Percentiles rank a stretch among this genome's conserved stretches.
Evolutionary conservation across 2,329 filamentous ascomycete species (phyloP).

Genomic region (Curvularia sp.): DNA sequence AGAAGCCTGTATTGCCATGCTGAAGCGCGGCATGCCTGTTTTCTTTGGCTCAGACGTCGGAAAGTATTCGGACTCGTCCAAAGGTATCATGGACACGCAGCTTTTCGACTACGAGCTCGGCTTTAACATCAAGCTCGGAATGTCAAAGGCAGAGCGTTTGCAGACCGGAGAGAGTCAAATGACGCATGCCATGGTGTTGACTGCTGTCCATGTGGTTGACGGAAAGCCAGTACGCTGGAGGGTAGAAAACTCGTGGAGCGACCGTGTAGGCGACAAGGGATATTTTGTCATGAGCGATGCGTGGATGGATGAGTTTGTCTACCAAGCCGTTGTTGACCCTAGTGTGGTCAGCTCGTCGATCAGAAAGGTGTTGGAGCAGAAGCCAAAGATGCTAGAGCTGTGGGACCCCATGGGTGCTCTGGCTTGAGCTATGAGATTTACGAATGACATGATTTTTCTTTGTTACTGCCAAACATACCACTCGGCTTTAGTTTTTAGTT

Average conservation of each 20-base stretch:
- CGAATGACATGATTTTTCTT: background rate
- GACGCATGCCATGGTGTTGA: conserved; percentile 94
- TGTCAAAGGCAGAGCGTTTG: conserved; percentile 79
- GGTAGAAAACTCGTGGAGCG: conserved; percentile 87
- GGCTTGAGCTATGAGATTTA: conserved; percentile 52
- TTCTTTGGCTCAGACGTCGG: conserved; percentile 92
- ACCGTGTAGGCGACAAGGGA: conserved; percentile 72
- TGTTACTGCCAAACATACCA: background rate
- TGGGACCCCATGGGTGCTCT: conserved; percentile 84
- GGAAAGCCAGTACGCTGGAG: conserved; percentile 77
- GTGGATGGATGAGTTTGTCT: conserved; percentile 72
- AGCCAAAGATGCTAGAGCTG: conserved; percentile 67
- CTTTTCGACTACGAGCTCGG: conserved; percentile 82
- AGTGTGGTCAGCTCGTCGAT: conserved; percentile 66
- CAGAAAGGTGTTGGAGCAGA: conserved; percentile 71
- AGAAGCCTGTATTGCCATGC: conserved; percentile 75
- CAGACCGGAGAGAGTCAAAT: conserved; percentile 78
- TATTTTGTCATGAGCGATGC: conserved; percentile 90
- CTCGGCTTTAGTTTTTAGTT: background rate
- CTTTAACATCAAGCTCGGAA: conserved; percentile 76
- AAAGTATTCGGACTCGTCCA: conserved; percentile 72
- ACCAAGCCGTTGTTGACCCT: conserved; percentile 84
- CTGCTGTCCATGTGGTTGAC: conserved; percentile 77
- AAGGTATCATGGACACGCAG: conserved; percentile 81
- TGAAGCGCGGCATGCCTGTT: conserved; percentile 77